A percentile compares a stretch with the other conserved stretches of the same genome.
phyloP scores from a whole-genome alignment of 768 basidiomycete species.

The Coprinopsis sp. region DNA sequence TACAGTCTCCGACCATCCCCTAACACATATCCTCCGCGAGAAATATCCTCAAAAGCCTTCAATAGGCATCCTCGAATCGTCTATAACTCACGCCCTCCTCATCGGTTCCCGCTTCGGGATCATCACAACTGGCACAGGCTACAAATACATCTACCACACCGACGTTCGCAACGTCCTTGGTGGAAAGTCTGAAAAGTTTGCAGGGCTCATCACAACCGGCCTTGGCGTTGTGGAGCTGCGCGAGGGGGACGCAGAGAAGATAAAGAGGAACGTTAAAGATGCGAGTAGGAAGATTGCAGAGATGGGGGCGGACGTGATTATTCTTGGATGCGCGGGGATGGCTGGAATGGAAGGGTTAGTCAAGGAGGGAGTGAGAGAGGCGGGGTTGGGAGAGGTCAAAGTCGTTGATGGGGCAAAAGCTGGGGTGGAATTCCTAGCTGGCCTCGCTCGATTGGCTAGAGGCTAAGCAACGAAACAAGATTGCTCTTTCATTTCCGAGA shows the following conservation, averaged over 20 bases:
- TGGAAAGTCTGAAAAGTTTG: conserved; percentile 29
- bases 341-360: conserved; percentile 33
- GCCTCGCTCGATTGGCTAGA: conserved; percentile 28
- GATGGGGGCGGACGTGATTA: conserved; percentile 32
- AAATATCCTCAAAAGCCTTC: conserved; percentile 27
- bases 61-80: conserved; percentile 32
- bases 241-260: conserved; percentile 24
- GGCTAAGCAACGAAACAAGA: too few species aligned
- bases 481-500: too few species aligned
- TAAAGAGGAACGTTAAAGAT: conserved; percentile 27
- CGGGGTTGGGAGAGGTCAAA: conserved; percentile 20
- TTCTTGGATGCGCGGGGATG: conserved; percentile 37
- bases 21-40: conserved; percentile 31
- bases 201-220: conserved; percentile 28
- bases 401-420: conserved; percentile 37
- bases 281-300: conserved; percentile 24
- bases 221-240: conserved; percentile 32
- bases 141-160: conserved; percentile 27
- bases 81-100: conserved; percentile 29
- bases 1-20: conserved; percentile 34
- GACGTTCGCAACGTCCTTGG: conserved; percentile 32
- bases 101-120: conserved; percentile 35
- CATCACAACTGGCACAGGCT: conserved; percentile 31
- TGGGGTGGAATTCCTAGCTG: conserved; percentile 30
- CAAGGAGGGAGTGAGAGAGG: conserved; percentile 22